Conservation (phyloP, 1,284 basidiomycete species). For the Flammula alnicola region DNA sequence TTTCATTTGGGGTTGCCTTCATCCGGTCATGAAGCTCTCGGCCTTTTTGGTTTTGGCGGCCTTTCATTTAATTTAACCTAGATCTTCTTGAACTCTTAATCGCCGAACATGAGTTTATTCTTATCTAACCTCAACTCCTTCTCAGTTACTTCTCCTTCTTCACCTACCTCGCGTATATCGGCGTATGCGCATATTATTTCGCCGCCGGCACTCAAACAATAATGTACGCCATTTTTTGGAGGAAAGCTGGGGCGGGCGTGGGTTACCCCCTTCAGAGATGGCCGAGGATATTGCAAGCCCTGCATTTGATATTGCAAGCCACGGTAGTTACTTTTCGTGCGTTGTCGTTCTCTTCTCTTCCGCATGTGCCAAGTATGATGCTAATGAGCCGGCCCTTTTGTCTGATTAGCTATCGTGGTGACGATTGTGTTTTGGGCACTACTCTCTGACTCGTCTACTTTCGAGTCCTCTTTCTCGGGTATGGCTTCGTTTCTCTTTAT, state of each 20-base stretch:
- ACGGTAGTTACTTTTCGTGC: constrained; percentile 65
- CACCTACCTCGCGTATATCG: constrained; percentile 65
- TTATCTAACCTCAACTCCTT: background rate
- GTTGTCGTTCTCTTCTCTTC: constrained; percentile 30
- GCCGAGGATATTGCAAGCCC: constrained; percentile 54
- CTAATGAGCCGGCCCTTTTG: background rate
- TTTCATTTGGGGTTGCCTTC: no score
- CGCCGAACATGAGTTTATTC: background rate
- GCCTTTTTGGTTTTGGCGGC: no score
- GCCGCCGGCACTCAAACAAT: constrained; percentile 61
- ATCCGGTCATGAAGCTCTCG: no score
- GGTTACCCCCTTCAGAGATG: constrained; percentile 63
- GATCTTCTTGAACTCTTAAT: background rate
- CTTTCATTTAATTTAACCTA: no score
- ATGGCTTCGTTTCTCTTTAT: constrained; percentile 10
- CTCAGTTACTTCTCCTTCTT: constrained; percentile 67
- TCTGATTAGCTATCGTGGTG: constrained; percentile 61
- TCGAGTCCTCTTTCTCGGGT: constrained; percentile 44
- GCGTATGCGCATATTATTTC: constrained; percentile 64
- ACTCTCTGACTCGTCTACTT: constrained; percentile 48
- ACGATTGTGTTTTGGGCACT: constrained; percentile 70
- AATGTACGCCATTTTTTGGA: constrained; percentile 39
- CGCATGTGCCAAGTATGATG: background rate
- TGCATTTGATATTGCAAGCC: constrained; percentile 58
- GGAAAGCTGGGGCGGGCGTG: constrained; percentile 26